Conservation (phyloP, 306 rosid species). For the Cicer bijugum region DNA sequence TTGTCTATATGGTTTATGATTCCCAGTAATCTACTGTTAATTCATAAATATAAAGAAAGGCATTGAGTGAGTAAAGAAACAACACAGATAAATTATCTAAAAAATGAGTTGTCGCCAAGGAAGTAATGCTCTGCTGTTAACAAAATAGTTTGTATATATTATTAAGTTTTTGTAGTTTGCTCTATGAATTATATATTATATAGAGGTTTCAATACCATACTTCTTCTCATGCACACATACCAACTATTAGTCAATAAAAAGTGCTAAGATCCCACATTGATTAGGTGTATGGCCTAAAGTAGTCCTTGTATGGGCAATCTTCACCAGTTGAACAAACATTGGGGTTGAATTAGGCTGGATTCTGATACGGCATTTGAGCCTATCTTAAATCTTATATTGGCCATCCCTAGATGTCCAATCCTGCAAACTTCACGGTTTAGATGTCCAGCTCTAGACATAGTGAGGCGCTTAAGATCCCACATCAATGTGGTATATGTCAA, state of each 20-base stretch:
- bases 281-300: conserved; percentile 11
- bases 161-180: conserved; percentile 23
- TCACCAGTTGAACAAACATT: neutral
- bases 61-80: conserved; percentile 4
- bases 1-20: conserved; percentile 10
- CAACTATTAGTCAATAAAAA: conserved; percentile 7
- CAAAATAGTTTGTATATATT: neutral
- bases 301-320: conserved; percentile 1
- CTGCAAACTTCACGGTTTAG: neutral
- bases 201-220: conserved; percentile 11
- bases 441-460: conserved; percentile 1
- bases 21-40: conserved; percentile 9
- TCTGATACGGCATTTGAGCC: neutral
- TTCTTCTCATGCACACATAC: conserved; percentile 17
- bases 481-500: neutral
- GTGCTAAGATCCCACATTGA: neutral
- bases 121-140: neutral
- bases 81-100: neutral
- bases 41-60: neutral
- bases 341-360: conserved; percentile 12
- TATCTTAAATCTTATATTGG: neutral
- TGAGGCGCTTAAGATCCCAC: neutral
- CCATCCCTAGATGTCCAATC: neutral
- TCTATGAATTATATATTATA: neutral
- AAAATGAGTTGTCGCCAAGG: conserved; percentile 17